Conservation (phyloP, 768 basidiomycete genomes). For the Lactarius tabidus region DNA sequence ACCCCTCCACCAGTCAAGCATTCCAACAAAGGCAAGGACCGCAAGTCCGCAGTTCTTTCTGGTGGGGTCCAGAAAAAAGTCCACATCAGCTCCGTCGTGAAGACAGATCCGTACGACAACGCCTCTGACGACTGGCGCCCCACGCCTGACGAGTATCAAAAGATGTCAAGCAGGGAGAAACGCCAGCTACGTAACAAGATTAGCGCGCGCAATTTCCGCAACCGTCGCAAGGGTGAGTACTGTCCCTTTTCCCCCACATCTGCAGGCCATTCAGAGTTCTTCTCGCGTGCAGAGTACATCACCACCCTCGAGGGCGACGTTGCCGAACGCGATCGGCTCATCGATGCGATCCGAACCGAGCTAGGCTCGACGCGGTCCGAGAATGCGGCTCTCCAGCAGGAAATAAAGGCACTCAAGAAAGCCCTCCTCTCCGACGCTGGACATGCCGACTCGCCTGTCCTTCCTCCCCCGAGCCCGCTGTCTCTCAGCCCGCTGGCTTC, state of each 20-base stretch:
- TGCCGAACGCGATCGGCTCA: constrained; percentile 84
- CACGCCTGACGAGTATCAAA: constrained; percentile 89
- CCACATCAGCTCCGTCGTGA: constrained; percentile 33
- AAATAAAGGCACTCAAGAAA: constrained; percentile 69
- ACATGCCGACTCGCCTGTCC: constrained; percentile 35
- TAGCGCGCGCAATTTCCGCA: constrained; percentile 91
- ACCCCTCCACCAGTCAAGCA: constrained; percentile 33
- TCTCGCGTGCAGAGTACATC: constrained; percentile 70
- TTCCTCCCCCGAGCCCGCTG: constrained; percentile 46
- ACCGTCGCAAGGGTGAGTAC: constrained; percentile 77
- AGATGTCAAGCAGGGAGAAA: constrained; percentile 94
- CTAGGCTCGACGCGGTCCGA: constrained; percentile 76
- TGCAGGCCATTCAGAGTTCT: background rate
- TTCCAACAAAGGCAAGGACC: constrained; percentile 46
- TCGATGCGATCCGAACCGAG: constrained; percentile 82
- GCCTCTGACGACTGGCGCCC: constrained; percentile 80
- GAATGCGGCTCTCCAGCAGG: constrained; percentile 77
- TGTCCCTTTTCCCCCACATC: constrained; percentile 4
- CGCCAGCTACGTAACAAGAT: constrained; percentile 96
- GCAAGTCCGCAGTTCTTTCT: constrained; percentile 65
- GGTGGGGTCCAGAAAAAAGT: constrained; percentile 70
- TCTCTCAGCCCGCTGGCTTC: constrained; percentile 26
- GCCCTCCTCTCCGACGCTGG: constrained; percentile 67
- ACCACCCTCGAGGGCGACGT: constrained; percentile 91
- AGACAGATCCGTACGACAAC: constrained; percentile 46